Evolutionary conservation across 768 basidiomycete species (phyloP).

Genomic region (Mycena filopes): DNA sequence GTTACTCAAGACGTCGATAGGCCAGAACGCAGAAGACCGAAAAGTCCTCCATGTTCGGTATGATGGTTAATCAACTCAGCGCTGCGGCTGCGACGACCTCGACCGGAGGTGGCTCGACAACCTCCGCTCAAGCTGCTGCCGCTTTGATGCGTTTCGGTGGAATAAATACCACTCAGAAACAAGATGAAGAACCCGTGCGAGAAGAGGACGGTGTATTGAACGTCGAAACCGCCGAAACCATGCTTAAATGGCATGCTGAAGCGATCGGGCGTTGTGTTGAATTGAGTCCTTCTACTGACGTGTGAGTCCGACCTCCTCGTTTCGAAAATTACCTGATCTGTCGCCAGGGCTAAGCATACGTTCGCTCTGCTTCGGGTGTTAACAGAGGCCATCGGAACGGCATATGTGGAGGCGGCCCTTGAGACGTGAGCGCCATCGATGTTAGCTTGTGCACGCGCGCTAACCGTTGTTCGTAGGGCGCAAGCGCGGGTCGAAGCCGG

Average conservation of each 20-base stretch:
- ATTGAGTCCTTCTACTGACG: slow-evolving; percentile 81
- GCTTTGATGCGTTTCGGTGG: slow-evolving; percentile 92
- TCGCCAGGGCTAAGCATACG: slow-evolving; percentile 83
- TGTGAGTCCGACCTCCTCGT: slow-evolving; percentile 64
- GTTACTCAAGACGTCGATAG: slow-evolving; percentile 48
- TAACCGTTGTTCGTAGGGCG: slow-evolving; percentile 58
- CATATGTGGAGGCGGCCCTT: slow-evolving; percentile 90
- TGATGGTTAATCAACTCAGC: slow-evolving; percentile 90
- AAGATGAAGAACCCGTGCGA: slow-evolving; percentile 77
- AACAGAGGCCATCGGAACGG: slow-evolving; percentile 84
- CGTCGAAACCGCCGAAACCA: slow-evolving; percentile 83
- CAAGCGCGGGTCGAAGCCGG: slow-evolving; percentile 74
- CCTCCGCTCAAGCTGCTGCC: slow-evolving; percentile 87
- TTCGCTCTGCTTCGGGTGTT: slow-evolving; percentile 85
- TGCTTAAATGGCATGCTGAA: slow-evolving; percentile 98
- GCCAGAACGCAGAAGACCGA: slow-evolving; percentile 63
- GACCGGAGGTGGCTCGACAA: slow-evolving; percentile 66
- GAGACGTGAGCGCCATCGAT: slow-evolving; percentile 77
- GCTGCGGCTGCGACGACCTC: slow-evolving; percentile 77
- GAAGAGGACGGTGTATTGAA: slow-evolving; percentile 87
- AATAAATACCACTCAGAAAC: slow-evolving; percentile 63
- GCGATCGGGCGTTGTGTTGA: slow-evolving; percentile 95
- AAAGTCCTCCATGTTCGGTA: slow-evolving; percentile 87
- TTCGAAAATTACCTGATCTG: slow-evolving; percentile 9
- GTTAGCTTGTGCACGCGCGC: background rate